A percentile compares a stretch with the other conserved stretches of the same genome.
Evolutionary conservation across 225 moss, liverwort and hornwort species (phyloP).

Genomic region (Climacium dendroides): DNA sequence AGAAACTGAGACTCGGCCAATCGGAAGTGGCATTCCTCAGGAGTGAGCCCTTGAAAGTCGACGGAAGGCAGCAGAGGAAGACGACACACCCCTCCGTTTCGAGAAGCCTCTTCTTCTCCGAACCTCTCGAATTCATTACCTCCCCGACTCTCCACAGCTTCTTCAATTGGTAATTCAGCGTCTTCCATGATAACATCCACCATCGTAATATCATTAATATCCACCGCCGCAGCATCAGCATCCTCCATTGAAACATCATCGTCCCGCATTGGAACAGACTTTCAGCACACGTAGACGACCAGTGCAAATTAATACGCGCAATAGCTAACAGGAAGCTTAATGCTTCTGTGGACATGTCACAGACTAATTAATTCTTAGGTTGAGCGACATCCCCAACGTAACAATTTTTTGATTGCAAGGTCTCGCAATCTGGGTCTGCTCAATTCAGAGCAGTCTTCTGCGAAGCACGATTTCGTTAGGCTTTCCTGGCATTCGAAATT

Average conservation of each 20-base stretch:
- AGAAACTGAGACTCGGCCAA: conserved; percentile 25
- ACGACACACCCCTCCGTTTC: neutral
- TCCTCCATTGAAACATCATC: neutral
- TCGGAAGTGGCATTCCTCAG: conserved; percentile 21
- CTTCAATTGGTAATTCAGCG: neutral
- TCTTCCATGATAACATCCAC: neutral
- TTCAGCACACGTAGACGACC: neutral
- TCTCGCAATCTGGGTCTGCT: neutral
- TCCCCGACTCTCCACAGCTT: neutral
- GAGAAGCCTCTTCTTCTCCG: conserved; percentile 1
- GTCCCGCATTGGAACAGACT: neutral
- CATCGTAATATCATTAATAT: neutral
- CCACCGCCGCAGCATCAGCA: neutral
- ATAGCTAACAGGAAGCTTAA: neutral
- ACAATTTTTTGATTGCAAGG: neutral
- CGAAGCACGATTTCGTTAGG: neutral
- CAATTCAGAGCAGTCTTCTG: neutral
- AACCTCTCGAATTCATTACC: neutral
- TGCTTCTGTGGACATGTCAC: neutral
- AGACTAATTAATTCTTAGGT: neutral
- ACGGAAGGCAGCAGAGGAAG: neutral
- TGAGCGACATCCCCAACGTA: no score
- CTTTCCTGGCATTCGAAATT: neutral
- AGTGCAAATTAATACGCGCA: neutral
- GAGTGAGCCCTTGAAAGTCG: neutral